Evolutionary conservation across 805 yeast genomes (phyloP).

Genomic region (Kuraishia borneana): DNA sequence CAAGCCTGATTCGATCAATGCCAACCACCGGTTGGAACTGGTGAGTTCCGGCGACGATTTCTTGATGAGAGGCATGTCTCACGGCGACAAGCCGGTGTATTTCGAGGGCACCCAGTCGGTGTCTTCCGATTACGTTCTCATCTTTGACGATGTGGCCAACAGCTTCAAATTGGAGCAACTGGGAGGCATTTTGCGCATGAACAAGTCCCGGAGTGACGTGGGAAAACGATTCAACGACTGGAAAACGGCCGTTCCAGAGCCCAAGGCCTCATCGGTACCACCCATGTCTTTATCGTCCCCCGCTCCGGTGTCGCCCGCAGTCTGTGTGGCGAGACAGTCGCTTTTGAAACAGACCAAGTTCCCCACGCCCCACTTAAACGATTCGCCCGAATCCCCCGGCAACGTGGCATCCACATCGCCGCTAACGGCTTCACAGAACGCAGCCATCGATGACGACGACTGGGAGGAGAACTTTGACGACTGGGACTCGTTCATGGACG

Average conservation of each 20-base stretch:
- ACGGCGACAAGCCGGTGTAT: too few species aligned
- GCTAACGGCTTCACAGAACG: background rate
- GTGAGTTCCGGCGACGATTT: slow-evolving; percentile 8
- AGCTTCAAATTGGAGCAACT: slow-evolving; percentile 15
- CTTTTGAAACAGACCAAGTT: too few species aligned
- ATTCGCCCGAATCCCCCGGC: too few species aligned
- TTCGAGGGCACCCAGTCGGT: too few species aligned
- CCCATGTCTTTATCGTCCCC: too few species aligned
- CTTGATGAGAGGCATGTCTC: too few species aligned
- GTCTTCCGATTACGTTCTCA: slow-evolving; percentile 13
- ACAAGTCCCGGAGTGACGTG: slow-evolving; percentile 18
- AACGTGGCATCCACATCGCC: background rate
- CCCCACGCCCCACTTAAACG: too few species aligned
- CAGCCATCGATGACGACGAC: slow-evolving; percentile 1
- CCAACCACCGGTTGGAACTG: slow-evolving; percentile 11
- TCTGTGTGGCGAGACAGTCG: background rate
- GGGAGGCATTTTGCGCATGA: slow-evolving; percentile 16
- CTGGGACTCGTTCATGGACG: slow-evolving; percentile 4
- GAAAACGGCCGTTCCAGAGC: too few species aligned
- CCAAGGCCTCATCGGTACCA: too few species aligned
- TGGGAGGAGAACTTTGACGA: slow-evolving; percentile 3
- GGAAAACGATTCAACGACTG: slow-evolving; percentile 1
- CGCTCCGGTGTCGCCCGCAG: background rate
- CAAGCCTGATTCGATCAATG: slow-evolving; percentile 20
- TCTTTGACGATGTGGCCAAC: slow-evolving; percentile 15